These are phyloP conservation scores for Annulohypoxylon stygium DNA, from an alignment of 495 filamentous ascomycete species.

Conservation along the genomic window DNA sequence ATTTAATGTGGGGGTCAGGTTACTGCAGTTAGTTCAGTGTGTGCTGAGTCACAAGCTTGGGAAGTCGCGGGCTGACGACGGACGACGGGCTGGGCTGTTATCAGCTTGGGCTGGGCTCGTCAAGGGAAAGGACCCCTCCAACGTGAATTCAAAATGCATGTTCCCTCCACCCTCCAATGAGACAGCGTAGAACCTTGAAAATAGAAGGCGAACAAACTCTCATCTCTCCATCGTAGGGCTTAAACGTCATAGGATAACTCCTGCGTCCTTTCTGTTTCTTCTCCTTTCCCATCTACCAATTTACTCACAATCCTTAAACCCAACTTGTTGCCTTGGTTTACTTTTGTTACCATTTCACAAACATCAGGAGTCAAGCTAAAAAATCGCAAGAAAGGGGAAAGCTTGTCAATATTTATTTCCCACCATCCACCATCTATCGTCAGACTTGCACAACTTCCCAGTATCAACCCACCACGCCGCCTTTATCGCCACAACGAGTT, in stretches of 20 bases:
- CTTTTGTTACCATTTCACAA: conserved; percentile 24
- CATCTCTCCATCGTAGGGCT: conserved; percentile 33
- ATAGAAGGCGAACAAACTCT: conserved; percentile 35
- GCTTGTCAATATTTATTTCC: conserved; percentile 7
- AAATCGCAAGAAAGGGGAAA: background rate
- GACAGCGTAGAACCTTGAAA: conserved; percentile 28
- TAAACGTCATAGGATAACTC: conserved; percentile 41
- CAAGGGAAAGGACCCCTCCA: conserved; percentile 13
- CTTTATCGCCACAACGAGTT: conserved; percentile 30
- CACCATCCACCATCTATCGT: conserved; percentile 3
- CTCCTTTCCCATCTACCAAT: conserved; percentile 29
- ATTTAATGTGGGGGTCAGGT: conserved; percentile 26
- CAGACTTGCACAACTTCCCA: background rate
- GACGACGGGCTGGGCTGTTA: background rate
- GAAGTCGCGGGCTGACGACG: background rate
- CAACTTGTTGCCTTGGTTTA: conserved; percentile 7
- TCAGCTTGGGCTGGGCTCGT: conserved; percentile 19
- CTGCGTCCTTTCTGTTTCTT: conserved; percentile 15
- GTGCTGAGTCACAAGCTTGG: conserved; percentile 29
- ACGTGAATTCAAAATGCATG: conserved; percentile 18
- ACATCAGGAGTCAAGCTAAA: conserved; percentile 28
- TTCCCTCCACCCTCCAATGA: conserved; percentile 33
- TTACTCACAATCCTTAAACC: conserved; percentile 14
- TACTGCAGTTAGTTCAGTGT: background rate
- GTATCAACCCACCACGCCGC: conserved; percentile 21